Base-by-base conservation (phyloP, 2,329 filamentous ascomycete species). In the Fusarium sp. region DNA sequence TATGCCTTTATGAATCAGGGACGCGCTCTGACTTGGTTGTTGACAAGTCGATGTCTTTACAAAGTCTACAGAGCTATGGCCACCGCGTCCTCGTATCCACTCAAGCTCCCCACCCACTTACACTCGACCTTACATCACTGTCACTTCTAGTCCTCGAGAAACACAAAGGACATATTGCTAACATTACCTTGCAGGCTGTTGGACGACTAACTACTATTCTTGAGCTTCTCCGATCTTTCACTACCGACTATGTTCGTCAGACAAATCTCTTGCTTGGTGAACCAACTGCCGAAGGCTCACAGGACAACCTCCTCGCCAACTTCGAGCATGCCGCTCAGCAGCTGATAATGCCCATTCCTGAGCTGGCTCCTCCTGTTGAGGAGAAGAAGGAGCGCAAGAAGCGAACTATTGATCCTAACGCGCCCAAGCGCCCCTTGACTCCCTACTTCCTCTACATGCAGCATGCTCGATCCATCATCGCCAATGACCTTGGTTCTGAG, bases 401-500 rank as follows among this genome's bases (percentile, higher is more conserved):
- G 87, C 90, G 92, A 70, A 91, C 91, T 47, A 91, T 93, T 79
- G 96, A 98, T 82, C 95, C 95, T 76, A 97, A 98, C 82, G 95
- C 95, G 12, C 96, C 96, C 68, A 98, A 98, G 89, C 91, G 95
- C 57, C 95, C 96, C 14, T 84, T 98, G 80, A 98, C 96, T 11
- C 95, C 96, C 6, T 98, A 97, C 87, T 98, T 98, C 87, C 87
- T 98, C 70, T 98, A 95, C 86, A 94, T 97, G 88, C 93, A 97
- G 82, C 92, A 93, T 74, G 94, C 94, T 74, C 93, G 96, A 56
- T 89, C 91, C 58, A 92, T 94, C 81, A 96, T 98, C 77, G 92
- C 93, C 65, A 88, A 87, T 39, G 94, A 97, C 77, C 88, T 97
- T 17, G 93, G 93, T 28, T 81, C 89, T n/a, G 88, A 90, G 68